These are phyloP conservation scores for Typha latifolia DNA, from an alignment of 176 grass and related monocot genomes.

Conservation along the genomic window DNA sequence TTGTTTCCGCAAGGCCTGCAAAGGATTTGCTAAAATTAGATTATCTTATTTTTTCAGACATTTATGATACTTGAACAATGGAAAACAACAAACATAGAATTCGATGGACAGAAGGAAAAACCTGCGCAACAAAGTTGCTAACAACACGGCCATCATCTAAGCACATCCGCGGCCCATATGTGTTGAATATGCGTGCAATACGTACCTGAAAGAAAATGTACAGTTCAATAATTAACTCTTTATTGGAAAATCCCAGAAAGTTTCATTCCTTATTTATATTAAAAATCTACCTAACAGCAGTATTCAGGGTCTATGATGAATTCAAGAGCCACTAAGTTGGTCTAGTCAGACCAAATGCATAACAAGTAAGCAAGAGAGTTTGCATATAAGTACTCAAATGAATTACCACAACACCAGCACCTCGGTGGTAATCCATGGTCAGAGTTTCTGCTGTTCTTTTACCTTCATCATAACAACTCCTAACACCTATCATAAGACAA, in stretches of 20 bases:
- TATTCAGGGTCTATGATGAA: too few species aligned
- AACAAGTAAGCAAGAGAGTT: not conserved
- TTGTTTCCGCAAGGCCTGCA: conserved; percentile 69
- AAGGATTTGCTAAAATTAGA: not conserved
- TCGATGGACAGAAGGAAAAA: conserved; percentile 11
- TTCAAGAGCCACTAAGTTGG: too few species aligned
- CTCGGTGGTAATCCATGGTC: conserved; percentile 94
- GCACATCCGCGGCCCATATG: conserved; percentile 91
- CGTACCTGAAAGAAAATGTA: conserved; percentile 45
- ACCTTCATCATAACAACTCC: conserved; percentile 96
- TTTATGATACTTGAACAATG: not conserved
- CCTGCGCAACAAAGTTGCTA: conserved; percentile 96
- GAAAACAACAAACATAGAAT: not conserved
- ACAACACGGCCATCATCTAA: conserved; percentile 90
- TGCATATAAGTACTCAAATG: not conserved
- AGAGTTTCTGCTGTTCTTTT: conserved; percentile 97
- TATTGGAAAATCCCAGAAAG: too few species aligned
- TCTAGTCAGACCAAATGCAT: not conserved
- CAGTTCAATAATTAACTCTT: not conserved
- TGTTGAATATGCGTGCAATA: conserved; percentile 96
- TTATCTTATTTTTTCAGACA: not conserved
- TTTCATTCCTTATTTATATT: not conserved
- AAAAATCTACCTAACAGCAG: not conserved
- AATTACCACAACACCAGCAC: conserved; percentile 81
- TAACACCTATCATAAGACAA: conserved; percentile 45